Evolutionary conservation across 2,329 filamentous ascomycete species (phyloP).

Genomic region (Pseudogymnoascus sp.): DNA sequence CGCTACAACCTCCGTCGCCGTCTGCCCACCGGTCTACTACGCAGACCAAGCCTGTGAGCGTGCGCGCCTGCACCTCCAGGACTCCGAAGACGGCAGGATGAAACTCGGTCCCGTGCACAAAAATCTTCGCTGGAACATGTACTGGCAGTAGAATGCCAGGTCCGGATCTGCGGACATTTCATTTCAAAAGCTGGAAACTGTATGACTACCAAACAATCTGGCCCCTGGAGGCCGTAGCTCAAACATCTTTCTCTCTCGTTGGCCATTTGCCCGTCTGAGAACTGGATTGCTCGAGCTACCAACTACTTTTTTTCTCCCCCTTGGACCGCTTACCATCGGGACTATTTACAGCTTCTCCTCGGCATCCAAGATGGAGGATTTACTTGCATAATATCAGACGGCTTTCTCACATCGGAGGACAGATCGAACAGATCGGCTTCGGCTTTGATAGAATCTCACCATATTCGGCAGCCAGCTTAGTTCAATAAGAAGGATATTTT

Average conservation of each 20-base stretch:
- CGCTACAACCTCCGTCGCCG: slow-evolving; percentile 86
- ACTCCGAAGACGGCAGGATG: background rate
- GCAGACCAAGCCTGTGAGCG: slow-evolving; percentile 82
- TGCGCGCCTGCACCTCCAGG: slow-evolving; percentile 57
- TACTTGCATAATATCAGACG: background rate
- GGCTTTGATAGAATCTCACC: background rate
- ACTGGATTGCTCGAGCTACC: background rate
- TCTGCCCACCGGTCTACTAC: slow-evolving; percentile 82
- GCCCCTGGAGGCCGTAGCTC: background rate
- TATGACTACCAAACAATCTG: background rate
- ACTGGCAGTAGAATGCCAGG: slow-evolving; percentile 8
- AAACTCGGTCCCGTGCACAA: background rate
- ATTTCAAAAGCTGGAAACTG: background rate
- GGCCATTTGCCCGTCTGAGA: background rate
- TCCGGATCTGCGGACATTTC: background rate
- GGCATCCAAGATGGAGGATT: background rate
- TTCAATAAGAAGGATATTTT: background rate
- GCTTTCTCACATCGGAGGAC: background rate
- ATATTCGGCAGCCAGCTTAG: background rate
- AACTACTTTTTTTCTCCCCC: background rate
- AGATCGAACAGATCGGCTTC: too few relatives aligned
- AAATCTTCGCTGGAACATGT: slow-evolving; percentile 10
- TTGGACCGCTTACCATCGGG: background rate
- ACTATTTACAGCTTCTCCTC: background rate
- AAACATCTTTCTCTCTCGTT: background rate